Percentiles rank a stretch among this genome's conserved stretches.
phyloP scores from a whole-genome alignment of 139 green algal genomes.

The Dunaliella primolecta region DNA sequence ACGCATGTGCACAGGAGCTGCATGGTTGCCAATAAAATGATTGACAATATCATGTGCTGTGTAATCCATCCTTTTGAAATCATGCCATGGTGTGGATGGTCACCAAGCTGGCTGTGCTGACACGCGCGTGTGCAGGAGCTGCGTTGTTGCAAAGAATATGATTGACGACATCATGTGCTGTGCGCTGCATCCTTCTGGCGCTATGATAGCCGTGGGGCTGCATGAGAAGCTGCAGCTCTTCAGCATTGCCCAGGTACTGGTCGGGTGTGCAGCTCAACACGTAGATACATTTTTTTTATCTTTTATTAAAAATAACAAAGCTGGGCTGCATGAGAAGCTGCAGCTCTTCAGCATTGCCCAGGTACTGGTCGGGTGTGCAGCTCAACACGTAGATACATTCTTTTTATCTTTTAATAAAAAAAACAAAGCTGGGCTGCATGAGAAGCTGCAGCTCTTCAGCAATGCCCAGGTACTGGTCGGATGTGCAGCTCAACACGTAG shows the following conservation, averaged over 20 bases:
- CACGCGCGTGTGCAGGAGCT: no score
- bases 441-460: constrained; percentile 37
- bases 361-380: constrained; percentile 15
- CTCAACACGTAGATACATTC: no score
- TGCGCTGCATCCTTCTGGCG: constrained; percentile 37
- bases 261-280: neutral
- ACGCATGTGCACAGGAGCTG: no score
- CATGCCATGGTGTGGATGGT: no score
- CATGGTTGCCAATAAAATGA: no score
- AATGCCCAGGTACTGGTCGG: constrained; percentile 28
- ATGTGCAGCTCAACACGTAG: no score
- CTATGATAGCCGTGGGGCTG: constrained; percentile 38
- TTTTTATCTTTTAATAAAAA: no score
- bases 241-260: constrained; percentile 32
- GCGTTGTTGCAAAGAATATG: constrained; percentile 10
- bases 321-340: constrained; percentile 41
- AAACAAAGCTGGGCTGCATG: constrained; percentile 31
- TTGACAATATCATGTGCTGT: no score
- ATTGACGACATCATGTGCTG: constrained; percentile 42
- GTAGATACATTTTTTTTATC: no score
- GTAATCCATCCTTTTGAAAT: constrained; percentile 39
- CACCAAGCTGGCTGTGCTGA: no score
- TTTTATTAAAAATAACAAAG: no score
- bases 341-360: constrained; percentile 29
- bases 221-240: constrained; percentile 39